phyloP scores from a whole-genome alignment of 768 basidiomycete genomes.

The Multifurca ochricompacta region DNA sequence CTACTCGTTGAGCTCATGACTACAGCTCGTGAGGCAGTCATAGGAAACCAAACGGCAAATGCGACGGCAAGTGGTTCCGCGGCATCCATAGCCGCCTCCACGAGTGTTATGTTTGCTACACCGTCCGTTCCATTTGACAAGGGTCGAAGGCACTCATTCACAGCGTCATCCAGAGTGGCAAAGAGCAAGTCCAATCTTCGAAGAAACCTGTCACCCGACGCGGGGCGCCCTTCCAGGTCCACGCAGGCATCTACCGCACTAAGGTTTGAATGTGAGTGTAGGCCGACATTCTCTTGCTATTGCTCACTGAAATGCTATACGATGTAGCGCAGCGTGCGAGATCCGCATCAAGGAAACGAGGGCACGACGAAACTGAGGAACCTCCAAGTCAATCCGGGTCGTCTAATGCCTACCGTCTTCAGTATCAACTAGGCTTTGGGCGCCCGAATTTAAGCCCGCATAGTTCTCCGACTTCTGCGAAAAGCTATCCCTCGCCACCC shows the following conservation, averaged over 20 bases:
- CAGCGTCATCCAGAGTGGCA: constrained; percentile 11
- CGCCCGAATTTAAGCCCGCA: constrained; percentile 49
- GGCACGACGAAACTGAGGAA: constrained; percentile 55
- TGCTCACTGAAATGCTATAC: constrained; percentile 1
- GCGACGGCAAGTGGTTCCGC: constrained; percentile 19
- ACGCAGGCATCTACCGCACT: constrained; percentile 24
- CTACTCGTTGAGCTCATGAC: constrained; percentile 60
- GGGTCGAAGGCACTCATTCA: constrained; percentile 20
- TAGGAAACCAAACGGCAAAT: constrained; percentile 24
- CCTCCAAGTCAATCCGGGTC: constrained; percentile 32
- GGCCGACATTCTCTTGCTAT: background rate
- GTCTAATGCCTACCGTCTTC: constrained; percentile 20
- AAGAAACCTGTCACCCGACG: constrained; percentile 29
- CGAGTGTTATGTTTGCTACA: constrained; percentile 1
- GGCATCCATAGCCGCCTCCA: constrained; percentile 2
- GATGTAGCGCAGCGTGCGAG: constrained; percentile 56
- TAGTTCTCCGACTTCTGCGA: constrained; percentile 68
- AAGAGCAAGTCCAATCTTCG: constrained; percentile 25
- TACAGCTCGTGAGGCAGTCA: constrained; percentile 63
- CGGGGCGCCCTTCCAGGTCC: constrained; percentile 26
- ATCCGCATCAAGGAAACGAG: constrained; percentile 69
- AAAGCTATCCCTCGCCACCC: constrained; percentile 59
- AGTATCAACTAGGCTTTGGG: constrained; percentile 27
- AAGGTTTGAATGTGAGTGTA: constrained; percentile 29
- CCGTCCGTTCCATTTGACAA: constrained; percentile 13